These are phyloP conservation scores for Zygnema circumcarinatum DNA, from an alignment of 139 green algal species.

Conservation along the genomic window DNA sequence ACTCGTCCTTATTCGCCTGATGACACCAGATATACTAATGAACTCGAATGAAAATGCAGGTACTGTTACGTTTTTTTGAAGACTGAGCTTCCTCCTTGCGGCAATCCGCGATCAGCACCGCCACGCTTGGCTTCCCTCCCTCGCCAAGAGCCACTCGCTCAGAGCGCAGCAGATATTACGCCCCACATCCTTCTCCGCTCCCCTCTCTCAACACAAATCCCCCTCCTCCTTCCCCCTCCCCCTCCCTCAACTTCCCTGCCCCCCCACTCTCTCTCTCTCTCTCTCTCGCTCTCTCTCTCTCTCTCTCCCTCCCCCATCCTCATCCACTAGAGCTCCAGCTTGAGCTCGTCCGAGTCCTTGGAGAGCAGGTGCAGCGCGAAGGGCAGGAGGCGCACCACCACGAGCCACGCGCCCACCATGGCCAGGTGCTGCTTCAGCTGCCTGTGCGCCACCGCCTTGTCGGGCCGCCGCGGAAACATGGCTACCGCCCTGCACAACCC, in stretches of 20 bases:
- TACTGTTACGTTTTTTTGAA: too few relatives aligned
- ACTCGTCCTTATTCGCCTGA: too few relatives aligned
- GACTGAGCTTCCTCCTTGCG: too few relatives aligned
- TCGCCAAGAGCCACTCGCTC: too few relatives aligned
- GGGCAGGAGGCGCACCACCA: constrained; percentile 3
- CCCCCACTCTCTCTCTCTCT: background rate
- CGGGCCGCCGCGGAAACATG: constrained; percentile 38
- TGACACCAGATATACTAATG: too few relatives aligned
- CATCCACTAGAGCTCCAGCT: constrained; percentile 3
- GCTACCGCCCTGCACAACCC: background rate
- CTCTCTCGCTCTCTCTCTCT: background rate
- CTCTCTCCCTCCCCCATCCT: background rate
- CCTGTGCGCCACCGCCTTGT: constrained; percentile 25
- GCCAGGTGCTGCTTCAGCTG: constrained; percentile 31
- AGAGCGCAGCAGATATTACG: too few relatives aligned
- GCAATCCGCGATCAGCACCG: too few relatives aligned
- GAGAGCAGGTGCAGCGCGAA: constrained; percentile 26
- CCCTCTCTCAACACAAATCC: too few relatives aligned
- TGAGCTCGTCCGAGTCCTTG: constrained; percentile 15
- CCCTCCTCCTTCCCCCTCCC: too few relatives aligned
- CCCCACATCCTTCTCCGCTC: too few relatives aligned
- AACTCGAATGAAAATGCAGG: too few relatives aligned
- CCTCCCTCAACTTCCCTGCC: background rate
- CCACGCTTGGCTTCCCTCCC: too few relatives aligned
- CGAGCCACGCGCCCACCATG: constrained; percentile 19